phyloP scores from a whole-genome alignment of 495 filamentous ascomycete genomes.

The Aspergillus homomorphus region DNA sequence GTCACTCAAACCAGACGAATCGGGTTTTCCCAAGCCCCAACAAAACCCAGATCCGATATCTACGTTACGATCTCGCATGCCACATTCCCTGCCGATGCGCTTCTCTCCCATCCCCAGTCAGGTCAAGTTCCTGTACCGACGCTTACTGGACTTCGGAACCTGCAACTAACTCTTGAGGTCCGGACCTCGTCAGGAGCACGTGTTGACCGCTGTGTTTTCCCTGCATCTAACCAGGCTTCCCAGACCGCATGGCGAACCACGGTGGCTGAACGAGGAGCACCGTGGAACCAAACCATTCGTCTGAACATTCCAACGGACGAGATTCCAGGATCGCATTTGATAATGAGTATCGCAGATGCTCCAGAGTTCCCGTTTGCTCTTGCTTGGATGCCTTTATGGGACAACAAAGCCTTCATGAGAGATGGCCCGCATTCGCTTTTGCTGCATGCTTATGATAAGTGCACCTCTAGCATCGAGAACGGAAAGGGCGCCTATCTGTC shows the following conservation, averaged over 20 bases:
- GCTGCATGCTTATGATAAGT: constrained; percentile 87
- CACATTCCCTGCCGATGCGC: constrained; percentile 67
- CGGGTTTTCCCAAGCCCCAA: constrained; percentile 92
- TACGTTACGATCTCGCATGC: constrained; percentile 83
- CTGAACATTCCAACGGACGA: constrained; percentile 77
- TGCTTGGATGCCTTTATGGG: constrained; percentile 92
- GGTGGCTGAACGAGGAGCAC: constrained; percentile 69
- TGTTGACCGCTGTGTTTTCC: constrained; percentile 81
- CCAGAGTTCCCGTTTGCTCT: constrained; percentile 85
- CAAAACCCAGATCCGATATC: constrained; percentile 84
- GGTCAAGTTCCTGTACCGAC: constrained; percentile 68
- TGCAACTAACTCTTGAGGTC: constrained; percentile 89
- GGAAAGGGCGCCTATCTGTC: constrained; percentile 78
- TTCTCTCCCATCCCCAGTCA: constrained; percentile 74
- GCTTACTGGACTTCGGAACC: constrained; percentile 60
- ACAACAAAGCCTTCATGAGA: constrained; percentile 81
- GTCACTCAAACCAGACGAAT: constrained; percentile 79
- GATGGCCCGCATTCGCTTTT: constrained; percentile 81
- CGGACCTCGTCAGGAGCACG: constrained; percentile 72
- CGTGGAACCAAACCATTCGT: constrained; percentile 85
- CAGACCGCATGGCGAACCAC: constrained; percentile 85
- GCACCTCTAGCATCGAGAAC: constrained; percentile 59
- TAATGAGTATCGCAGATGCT: constrained; percentile 82
- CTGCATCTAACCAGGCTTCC: constrained; percentile 71
- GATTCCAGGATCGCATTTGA: constrained; percentile 79